phyloP scores from a whole-genome alignment of 2,329 filamentous ascomycete species.

The Septoria petroselini region DNA sequence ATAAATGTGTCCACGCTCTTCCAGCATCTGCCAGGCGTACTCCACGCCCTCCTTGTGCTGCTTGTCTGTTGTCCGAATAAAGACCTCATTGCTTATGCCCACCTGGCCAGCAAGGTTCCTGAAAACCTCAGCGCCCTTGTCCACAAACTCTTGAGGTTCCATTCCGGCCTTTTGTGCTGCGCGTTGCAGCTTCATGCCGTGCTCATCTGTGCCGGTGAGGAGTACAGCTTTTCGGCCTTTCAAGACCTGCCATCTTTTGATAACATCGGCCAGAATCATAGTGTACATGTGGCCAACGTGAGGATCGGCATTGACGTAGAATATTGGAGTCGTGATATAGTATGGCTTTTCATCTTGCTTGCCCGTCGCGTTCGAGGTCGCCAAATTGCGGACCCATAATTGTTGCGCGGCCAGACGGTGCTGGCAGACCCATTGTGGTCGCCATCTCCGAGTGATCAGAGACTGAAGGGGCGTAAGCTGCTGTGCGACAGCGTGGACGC shows the following conservation, averaged over 20 bases:
- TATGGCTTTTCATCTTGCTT: slow-evolving; percentile 64
- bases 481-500: slow-evolving; percentile 2
- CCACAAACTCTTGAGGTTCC: slow-evolving; percentile 80
- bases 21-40: slow-evolving; percentile 81
- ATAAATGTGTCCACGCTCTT: slow-evolving; percentile 47
- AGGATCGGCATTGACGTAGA: slow-evolving; percentile 97
- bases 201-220: slow-evolving; percentile 91
- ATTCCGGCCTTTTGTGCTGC: slow-evolving; percentile 70
- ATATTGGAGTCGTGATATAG: slow-evolving; percentile 95
- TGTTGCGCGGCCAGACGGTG: slow-evolving; percentile 22
- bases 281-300: slow-evolving; percentile 94
- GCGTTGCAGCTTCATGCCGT: slow-evolving; percentile 95
- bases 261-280: slow-evolving; percentile 83
- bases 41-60: slow-evolving; percentile 81
- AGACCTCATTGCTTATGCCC: slow-evolving; percentile 74
- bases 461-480: slow-evolving; percentile 35
- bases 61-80: slow-evolving; percentile 85
- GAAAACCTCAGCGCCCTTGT: slow-evolving; percentile 77
- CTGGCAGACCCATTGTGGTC: slow-evolving; percentile 37
- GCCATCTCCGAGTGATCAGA: slow-evolving; percentile 37
- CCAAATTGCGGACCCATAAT: slow-evolving; percentile 18
- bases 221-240: slow-evolving; percentile 69
- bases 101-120: slow-evolving; percentile 67
- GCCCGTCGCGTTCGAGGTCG: slow-evolving; percentile 19
- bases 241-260: slow-evolving; percentile 87